phyloP scores from a whole-genome alignment of 148 eudicot species.

The Cornus florida region DNA sequence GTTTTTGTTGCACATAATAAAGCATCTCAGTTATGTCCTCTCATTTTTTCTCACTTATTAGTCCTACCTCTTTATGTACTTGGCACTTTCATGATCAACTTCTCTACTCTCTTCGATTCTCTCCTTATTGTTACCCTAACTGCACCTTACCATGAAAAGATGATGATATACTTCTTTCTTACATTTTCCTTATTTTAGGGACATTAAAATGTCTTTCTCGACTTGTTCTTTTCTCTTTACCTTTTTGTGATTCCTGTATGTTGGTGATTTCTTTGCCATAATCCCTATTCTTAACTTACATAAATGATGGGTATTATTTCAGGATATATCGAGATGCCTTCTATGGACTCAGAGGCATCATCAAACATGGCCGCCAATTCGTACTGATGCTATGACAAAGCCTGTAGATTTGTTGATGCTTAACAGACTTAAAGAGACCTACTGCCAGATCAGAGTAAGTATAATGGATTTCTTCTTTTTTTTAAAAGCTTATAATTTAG shows the following conservation, averaged over 20 bases:
- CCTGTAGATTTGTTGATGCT: conserved; percentile 89
- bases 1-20: background rate
- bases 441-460: conserved; percentile 87
- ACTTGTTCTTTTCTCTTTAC: background rate
- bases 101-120: too few relatives aligned
- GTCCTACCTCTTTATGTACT: background rate
- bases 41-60: background rate
- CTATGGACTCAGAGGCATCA: conserved; percentile 99
- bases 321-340: conserved; percentile 97
- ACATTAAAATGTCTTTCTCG: background rate
- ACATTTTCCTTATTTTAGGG: too few relatives aligned
- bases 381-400: conserved; percentile 81
- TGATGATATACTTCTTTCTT: too few relatives aligned
- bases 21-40: background rate
- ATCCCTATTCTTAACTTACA: background rate
- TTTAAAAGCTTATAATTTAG: background rate
- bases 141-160: too few relatives aligned
- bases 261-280: background rate
- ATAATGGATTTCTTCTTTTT: background rate
- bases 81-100: too few relatives aligned
- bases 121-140: too few relatives aligned
- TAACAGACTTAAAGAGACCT: conserved; percentile 78
- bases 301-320: conserved; percentile 16
- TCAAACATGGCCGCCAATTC: conserved; percentile 97
- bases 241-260: background rate